Percentiles rank a stretch among this genome's conserved stretches.
Evolutionary conservation across 306 rosid genomes (phyloP).

Genomic region (Vigna radiata): DNA sequence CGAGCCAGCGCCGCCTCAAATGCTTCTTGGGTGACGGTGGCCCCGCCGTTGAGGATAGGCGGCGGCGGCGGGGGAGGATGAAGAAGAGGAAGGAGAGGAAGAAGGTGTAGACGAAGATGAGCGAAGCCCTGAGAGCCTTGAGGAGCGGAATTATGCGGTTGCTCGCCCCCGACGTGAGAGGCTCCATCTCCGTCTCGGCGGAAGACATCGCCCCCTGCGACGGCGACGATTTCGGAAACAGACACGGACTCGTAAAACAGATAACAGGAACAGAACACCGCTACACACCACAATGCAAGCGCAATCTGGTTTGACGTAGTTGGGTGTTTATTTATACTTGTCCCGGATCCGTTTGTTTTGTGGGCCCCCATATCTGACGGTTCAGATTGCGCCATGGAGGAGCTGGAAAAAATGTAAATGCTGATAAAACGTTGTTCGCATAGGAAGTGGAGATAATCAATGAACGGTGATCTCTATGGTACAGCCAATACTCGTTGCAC

Average conservation of each 20-base stretch:
- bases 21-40: slow-evolving; percentile 58
- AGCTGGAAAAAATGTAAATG: not conserved
- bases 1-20: slow-evolving; percentile 60
- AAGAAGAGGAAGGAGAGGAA: slow-evolving; percentile 64
- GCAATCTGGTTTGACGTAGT: not conserved
- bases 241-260: not conserved
- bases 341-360: not conserved
- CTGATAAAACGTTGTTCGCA: not conserved
- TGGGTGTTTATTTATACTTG: slow-evolving; percentile 19
- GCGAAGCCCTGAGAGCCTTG: slow-evolving; percentile 61
- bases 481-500: slow-evolving; percentile 23
- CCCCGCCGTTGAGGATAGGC: slow-evolving; percentile 29
- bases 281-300: not conserved
- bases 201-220: slow-evolving; percentile 55
- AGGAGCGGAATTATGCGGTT: slow-evolving; percentile 91
- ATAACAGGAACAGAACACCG: not conserved
- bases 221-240: not conserved
- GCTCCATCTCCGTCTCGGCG: slow-evolving; percentile 78
- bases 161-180: slow-evolving; percentile 96
- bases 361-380: not conserved
- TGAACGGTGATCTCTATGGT: not conserved
- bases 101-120: slow-evolving; percentile 67
- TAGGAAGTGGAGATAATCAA: not conserved
- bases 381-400: not conserved
- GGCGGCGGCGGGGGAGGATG: slow-evolving; percentile 70